These are phyloP conservation scores for Starmerella stigmatis DNA, from an alignment of 805 yeast species.

Conservation along the genomic window DNA sequence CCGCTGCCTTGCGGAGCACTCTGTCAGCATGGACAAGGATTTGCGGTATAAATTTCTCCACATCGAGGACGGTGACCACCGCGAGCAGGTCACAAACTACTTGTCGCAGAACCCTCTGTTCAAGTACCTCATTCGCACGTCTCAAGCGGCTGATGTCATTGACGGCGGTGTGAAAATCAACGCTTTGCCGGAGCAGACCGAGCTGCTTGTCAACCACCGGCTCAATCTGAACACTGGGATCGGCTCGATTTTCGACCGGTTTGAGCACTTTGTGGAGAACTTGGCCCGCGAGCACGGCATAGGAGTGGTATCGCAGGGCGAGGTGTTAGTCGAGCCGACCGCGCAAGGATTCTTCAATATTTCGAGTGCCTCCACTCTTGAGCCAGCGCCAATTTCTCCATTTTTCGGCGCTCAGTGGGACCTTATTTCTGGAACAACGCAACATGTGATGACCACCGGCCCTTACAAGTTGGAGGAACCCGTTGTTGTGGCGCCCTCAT, in stretches of 20 bases:
- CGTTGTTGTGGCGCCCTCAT: conserved; percentile 42
- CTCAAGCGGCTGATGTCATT: conserved; percentile 59
- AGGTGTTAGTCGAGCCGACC: conserved; percentile 26
- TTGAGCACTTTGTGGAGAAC: conserved; percentile 29
- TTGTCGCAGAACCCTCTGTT: conserved; percentile 17
- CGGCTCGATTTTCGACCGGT: conserved; percentile 33
- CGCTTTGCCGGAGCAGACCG: conserved; percentile 60
- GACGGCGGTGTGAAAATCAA: conserved; percentile 66
- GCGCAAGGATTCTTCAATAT: conserved; percentile 37
- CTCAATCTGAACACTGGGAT: conserved; percentile 47
- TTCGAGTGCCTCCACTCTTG: conserved; percentile 29
- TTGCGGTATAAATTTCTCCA: conserved; percentile 19
- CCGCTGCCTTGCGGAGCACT: conserved; percentile 49
- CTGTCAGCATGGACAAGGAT: conserved; percentile 16
- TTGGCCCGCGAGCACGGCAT: conserved; percentile 41
- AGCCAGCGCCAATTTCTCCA: conserved; percentile 50
- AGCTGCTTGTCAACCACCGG: conserved; percentile 51
- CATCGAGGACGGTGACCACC: conserved; percentile 17
- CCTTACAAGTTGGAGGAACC: conserved; percentile 25
- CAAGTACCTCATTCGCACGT: conserved; percentile 41
- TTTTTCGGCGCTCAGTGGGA: conserved; percentile 38
- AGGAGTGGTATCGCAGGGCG: conserved; percentile 36
- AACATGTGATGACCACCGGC: conserved; percentile 35
- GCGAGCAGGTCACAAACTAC: conserved; percentile 11
- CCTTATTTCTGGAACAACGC: conserved; percentile 49